A percentile compares a stretch with the other conserved stretches of the same genome.
Conservation (phyloP, 176 grass and related monocot species). For the Cocos nucifera region DNA sequence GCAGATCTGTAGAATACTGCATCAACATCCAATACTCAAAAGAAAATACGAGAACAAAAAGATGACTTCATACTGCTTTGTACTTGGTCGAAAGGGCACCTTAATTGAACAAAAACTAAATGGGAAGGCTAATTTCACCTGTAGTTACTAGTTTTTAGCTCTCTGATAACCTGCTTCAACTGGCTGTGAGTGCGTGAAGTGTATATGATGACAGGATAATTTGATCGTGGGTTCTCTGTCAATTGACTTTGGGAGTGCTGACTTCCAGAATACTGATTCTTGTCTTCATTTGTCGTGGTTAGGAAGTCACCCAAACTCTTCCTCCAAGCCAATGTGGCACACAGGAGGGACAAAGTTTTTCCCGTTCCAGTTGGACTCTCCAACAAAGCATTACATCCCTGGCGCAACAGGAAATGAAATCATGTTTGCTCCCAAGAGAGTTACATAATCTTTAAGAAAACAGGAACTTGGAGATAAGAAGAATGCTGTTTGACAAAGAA, state of each 20-base stretch:
- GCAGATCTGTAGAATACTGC: too few relatives aligned
- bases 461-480: too few relatives aligned
- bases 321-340: slow-evolving; percentile 77
- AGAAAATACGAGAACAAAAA: too few relatives aligned
- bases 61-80: too few relatives aligned
- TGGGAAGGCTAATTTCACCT: slow-evolving; percentile 28
- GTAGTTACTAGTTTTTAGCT: slow-evolving; percentile 81
- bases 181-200: slow-evolving; percentile 91
- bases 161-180: slow-evolving; percentile 88
- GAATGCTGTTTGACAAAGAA: too few relatives aligned
- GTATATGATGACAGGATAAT: slow-evolving; percentile 84
- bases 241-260: slow-evolving; percentile 48
- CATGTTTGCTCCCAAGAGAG: too few relatives aligned
- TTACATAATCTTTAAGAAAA: too few relatives aligned
- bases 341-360: slow-evolving; percentile 87
- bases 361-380: slow-evolving; percentile 94
- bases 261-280: slow-evolving; percentile 29
- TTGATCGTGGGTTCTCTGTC: slow-evolving; percentile 19
- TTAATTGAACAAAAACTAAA: background rate
- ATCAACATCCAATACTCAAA: too few relatives aligned
- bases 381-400: slow-evolving; percentile 81
- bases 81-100: background rate
- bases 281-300: slow-evolving; percentile 28
- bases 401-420: background rate
- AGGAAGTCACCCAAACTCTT: slow-evolving; percentile 67